A percentile compares a stretch with the other conserved stretches of the same genome.
Evolutionary conservation across 169 alveolate species (phyloP).

Genomic region (Eimeria maxima): DNA sequence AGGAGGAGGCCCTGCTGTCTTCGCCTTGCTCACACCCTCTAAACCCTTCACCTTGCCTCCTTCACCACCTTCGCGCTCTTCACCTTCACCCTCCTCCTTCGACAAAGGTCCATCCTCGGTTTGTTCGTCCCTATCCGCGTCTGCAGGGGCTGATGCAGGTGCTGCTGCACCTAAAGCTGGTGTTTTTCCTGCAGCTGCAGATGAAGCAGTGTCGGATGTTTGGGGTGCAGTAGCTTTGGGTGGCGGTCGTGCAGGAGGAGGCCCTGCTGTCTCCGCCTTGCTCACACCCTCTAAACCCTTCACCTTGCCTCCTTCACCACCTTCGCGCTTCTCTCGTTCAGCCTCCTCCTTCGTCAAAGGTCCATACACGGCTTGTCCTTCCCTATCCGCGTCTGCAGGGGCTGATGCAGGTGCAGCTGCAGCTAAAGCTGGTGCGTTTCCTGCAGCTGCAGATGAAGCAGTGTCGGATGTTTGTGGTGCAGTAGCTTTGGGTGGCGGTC

Average conservation of each 20-base stretch:
- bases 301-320: not conserved
- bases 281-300: not conserved
- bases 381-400: not conserved
- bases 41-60: not conserved
- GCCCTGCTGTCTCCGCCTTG: constrained; percentile 32
- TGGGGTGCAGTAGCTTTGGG: not conserved
- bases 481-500: not conserved
- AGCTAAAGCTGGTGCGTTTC: not conserved
- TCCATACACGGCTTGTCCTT: not conserved
- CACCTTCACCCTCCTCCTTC: not conserved
- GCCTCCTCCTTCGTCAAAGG: constrained; percentile 15
- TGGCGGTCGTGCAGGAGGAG: not conserved
- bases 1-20: constrained; percentile 9
- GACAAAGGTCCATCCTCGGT: not conserved
- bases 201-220: not conserved
- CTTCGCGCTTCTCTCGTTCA: not conserved
- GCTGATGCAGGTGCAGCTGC: not conserved
- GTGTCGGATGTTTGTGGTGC: not conserved
- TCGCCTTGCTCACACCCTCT: not conserved
- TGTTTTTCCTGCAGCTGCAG: not conserved
- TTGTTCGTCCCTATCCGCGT: not conserved
- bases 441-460: not conserved
- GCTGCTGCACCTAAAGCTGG: not conserved
- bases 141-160: not conserved
- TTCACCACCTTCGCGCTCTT: not conserved